Evolutionary conservation across 208 protist genomes (phyloP), one percentile per base, ranked within the genome.

Genomic region (Vickermania ingenoplastis): DNA sequence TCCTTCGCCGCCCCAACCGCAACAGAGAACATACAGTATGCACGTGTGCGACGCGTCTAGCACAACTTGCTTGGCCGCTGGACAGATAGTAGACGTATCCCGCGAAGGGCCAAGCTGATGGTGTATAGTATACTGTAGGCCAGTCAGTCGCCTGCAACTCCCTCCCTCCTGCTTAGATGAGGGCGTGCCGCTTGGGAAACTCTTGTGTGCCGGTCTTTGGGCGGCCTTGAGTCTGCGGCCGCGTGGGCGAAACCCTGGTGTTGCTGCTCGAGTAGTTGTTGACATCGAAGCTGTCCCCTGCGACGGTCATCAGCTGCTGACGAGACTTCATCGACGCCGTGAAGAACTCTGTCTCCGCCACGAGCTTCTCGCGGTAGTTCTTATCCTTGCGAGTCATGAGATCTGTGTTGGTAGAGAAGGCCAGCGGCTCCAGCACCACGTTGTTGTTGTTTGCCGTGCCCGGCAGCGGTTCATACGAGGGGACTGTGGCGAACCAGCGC

Each of bases 401-500:
- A 71, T 66, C 75, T 90, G 63, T 63, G 56, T 75, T 75, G 2
- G 69, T 64, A 14, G 65, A 24, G 50, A 69, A 61, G 27, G 2
- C 41, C n/a, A 67, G 61, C 1, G 31, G 48, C 17, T 53, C 57
- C 0, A 69, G 51, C 3, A 56, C 45, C 21, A 69, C 57, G 52
- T 72, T 73, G 0, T 60, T 48, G 24, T 77, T 79, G n/a, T 75
- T 69, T 49, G 71, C 57, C 3, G 81, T 89, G 14, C 86, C 86
- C 4, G 86, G 86, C 45, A 92, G 75, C 29, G 86, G 86, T 53
- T 84, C 78, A 71, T 81, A 84, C 5, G 68, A 73, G 23, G 86
- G 81, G 17, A 92, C 80, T 31, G 73, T 75, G 2, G 73, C 69
- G 57, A 92, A 92, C 86, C 86, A 92, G 27, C 78, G 69, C 31